Evolutionary conservation across 768 basidiomycete genomes (phyloP), one percentile per base, ranked within the genome.

Genomic region (Coprinopsis sp.): DNA sequence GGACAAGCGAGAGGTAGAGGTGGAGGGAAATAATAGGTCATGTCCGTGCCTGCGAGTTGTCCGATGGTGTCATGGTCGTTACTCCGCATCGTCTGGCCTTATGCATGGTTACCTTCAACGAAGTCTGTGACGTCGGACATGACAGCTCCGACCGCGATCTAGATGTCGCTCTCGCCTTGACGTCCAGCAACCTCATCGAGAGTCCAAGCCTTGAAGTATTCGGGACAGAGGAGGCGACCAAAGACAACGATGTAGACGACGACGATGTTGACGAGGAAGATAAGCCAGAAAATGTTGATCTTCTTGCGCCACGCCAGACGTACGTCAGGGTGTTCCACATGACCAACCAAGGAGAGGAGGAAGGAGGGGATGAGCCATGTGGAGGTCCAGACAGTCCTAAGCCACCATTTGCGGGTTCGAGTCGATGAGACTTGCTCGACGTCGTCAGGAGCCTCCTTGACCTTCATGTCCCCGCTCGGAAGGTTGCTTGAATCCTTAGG

Each of bases 241-340:
- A 97, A 94, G 50, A 82, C 76, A 57, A 92, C 70, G 59, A 95
- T 92, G 66, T 91, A 93, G 70, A 95, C 94, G 54, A 94, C 72
- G 63, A 95, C 78, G 50, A 77, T 58, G 67, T 94, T 94, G 54
- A 87, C 65, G 46, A 87, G 62, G 55, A 89, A 69, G 57, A 97
- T 93, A 54, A 96, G 75, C 61, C 81, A 71, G 69, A 81, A 93
- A 50, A 96, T 93, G 0, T 93, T 81, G 19, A 94, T 60, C 64
- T 96, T 97, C 63, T 97, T 93, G 48, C 92, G 72, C 93, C 93
- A 97, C 0, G 93, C 93, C 18, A 95, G 74, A 21, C 87, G 85
- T 8, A 97, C 69, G 61, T 97, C 93, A 1, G 91, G 90, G 3
- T 93, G 87, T 59, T 94, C 95, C 92, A 97, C 93, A 16, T 89